Percentiles rank a stretch among this genome's conserved stretches.
Evolutionary conservation across 2,329 filamentous ascomycete genomes (phyloP).

Genomic region (Scedosporium aurantiacum): DNA sequence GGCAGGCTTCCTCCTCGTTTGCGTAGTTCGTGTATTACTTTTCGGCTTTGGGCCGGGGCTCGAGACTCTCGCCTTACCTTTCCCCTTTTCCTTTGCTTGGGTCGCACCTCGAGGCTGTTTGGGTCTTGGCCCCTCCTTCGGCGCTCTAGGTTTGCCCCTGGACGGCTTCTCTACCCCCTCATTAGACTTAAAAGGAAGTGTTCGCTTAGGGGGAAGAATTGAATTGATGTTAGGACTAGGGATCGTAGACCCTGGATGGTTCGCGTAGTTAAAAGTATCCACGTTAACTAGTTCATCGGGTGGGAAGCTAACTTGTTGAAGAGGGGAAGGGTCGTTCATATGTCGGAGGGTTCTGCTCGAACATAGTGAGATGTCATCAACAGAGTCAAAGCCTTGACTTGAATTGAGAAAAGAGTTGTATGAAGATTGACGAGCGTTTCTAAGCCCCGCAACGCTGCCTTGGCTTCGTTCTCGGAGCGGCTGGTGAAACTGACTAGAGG

Average conservation of each 20-base stretch:
- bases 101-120: not conserved
- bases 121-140: not conserved
- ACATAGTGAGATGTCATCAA: not conserved
- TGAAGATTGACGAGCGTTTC: not conserved
- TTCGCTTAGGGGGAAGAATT: slow-evolving; percentile 1
- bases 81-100: not conserved
- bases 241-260: not conserved
- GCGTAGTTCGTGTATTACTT: not conserved
- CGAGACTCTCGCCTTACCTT: not conserved
- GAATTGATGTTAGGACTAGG: not conserved
- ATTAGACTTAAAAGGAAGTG: slow-evolving; percentile 1
- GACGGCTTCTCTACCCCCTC: not conserved
- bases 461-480: not conserved
- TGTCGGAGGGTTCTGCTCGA: not conserved
- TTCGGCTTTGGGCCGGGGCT: not conserved
- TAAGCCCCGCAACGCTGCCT: not conserved
- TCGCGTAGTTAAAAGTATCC: not conserved
- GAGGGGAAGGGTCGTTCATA: not conserved
- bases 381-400: not conserved
- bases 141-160: not conserved
- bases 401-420: not conserved
- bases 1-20: not conserved
- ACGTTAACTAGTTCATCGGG: not conserved
- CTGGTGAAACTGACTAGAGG: not conserved
- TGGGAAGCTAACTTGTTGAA: slow-evolving; percentile 1